Evolutionary conservation across 345 rosid species (phyloP), one percentile per base, ranked within the genome.

Genomic region (Adansonia digitata): DNA sequence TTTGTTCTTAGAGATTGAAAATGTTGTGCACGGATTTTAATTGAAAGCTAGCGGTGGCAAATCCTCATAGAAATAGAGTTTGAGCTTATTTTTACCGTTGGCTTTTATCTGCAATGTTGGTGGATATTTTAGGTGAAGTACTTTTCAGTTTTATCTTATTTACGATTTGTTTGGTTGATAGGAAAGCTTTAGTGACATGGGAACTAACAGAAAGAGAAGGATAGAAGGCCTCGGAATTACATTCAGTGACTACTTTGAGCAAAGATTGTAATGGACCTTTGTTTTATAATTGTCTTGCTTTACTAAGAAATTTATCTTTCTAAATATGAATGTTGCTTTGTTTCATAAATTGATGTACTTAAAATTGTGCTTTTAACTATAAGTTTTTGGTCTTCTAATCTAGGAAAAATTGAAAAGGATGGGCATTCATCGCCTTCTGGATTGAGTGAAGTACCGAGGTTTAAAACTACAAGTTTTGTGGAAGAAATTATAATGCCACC

Each of bases 341-440:
- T 64, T 49, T 34, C 62, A 27, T 56, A 62, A 34, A 42, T 61
- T 74, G 37, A 60, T 57, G 22, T 52, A 51, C 12, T 43, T 48
- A 35, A n/a, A 67, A 12, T 64, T 70, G 2, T 46, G 18, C n/a
- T 22, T 72, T 63, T 70, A 39, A 52, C 64, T 45, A 74, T 46
- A 11, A 51, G 53, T 4, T 53, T 64, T 37, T 59, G 24, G 29
- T 60, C 51, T 52, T 69, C 40, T 22, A 15, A 35, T 73, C 65
- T 48, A 79, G 84, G 81, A 43, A 64, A 69, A 63, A 61, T 61
- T 43, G 78, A 75, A 74, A 80, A 34, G 55, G 73, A 70, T 35
- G 77, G 77, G 68, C 75, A 83, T 57, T 67, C 84, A 49, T 73
- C 78, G 59, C 78, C 64, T 71, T 57, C 64, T 42, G 45, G 71